Base-by-base conservation (phyloP, 2,329 filamentous ascomycete genomes). In the Xylaria sp. region DNA sequence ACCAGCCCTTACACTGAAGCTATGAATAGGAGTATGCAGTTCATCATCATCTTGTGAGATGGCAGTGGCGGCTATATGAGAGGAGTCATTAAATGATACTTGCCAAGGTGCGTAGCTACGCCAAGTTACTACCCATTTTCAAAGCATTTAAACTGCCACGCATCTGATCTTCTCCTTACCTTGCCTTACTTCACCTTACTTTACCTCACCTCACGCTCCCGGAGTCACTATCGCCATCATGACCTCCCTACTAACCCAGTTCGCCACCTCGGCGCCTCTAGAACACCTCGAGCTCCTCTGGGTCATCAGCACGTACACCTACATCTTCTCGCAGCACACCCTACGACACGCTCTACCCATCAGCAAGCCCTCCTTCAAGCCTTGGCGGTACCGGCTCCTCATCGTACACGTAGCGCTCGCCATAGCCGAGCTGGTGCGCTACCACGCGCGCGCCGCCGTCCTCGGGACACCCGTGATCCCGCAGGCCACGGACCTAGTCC, bases 231-330 rank as follows among this genome's bases (percentile, higher is more conserved):
- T n/a, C 29, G 9, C 3, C 6, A 34, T 13, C 29, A 34, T 34
- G 29, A 7, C 9, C 11, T 34, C 6, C 8, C 29, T 34, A 7
- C 29, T 13, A 34, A 34, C 6, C 29, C 29, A 4, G 11, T 7
- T 34, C 29, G 29, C 16, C 16, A 13, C 6, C 8, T 13, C 29
- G 16, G 16, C 9, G 16, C 11, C 5, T 13, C 11, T 13, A 13
- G 17, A 39, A 9, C 44, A 50, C 24, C 17, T 56, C 24, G 54
- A 56, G 18, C 41, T 45, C 4, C 16, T 53, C 26, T 52, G 45
- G 37, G 38, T 56, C 20, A 24, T 46, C 26, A 11, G 19, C 11
- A 19, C 47, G 5, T 45, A 40, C 20, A 39, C 20, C 5, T 48
- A 49, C 38, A 44, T 50, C 19, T 48, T 56, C 38, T 13, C 22